phyloP scores from a whole-genome alignment of 352 stramenopile species.

The Pythium utonaiense region DNA sequence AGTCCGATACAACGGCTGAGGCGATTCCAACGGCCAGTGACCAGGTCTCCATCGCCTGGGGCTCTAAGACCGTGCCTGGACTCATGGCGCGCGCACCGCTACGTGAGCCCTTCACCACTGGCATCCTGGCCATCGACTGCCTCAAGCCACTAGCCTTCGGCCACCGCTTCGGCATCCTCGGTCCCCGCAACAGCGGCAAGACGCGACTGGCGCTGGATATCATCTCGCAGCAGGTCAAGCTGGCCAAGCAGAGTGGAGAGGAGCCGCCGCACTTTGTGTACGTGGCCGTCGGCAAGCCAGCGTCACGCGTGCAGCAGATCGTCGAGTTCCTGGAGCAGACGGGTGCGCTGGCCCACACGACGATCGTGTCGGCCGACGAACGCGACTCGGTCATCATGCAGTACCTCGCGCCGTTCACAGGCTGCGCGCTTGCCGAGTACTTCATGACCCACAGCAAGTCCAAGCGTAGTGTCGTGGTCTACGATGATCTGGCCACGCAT shows the following conservation, averaged over 20 bases:
- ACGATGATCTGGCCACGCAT: constrained; percentile 76
- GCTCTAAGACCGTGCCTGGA: constrained; percentile 55
- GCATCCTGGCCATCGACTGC: constrained; percentile 71
- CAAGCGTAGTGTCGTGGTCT: constrained; percentile 62
- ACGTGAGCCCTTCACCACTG: constrained; percentile 51
- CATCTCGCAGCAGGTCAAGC: constrained; percentile 52
- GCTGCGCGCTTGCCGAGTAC: constrained; percentile 69
- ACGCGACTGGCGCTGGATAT: constrained; percentile 65
- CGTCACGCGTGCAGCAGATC: constrained; percentile 59
- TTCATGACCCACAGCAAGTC: constrained; percentile 54
- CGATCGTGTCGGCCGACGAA: constrained; percentile 62
- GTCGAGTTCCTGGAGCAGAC: constrained; percentile 45
- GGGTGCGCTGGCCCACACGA: constrained; percentile 47
- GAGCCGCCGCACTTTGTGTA: constrained; percentile 71
- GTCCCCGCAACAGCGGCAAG: constrained; percentile 69
- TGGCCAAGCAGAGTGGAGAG: constrained; percentile 20
- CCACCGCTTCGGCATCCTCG: constrained; percentile 64
- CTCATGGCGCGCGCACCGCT: constrained; percentile 58
- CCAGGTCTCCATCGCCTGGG: constrained; percentile 47
- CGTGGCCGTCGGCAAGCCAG: constrained; percentile 64
- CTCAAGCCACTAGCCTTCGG: constrained; percentile 70
- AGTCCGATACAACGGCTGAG: not conserved
- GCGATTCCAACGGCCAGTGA: constrained; percentile 20
- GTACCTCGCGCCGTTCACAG: constrained; percentile 78
- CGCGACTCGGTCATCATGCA: constrained; percentile 71